phyloP scores from a whole-genome alignment of 1,139 yeast genomes.

The Suhomyces bokatorum region DNA sequence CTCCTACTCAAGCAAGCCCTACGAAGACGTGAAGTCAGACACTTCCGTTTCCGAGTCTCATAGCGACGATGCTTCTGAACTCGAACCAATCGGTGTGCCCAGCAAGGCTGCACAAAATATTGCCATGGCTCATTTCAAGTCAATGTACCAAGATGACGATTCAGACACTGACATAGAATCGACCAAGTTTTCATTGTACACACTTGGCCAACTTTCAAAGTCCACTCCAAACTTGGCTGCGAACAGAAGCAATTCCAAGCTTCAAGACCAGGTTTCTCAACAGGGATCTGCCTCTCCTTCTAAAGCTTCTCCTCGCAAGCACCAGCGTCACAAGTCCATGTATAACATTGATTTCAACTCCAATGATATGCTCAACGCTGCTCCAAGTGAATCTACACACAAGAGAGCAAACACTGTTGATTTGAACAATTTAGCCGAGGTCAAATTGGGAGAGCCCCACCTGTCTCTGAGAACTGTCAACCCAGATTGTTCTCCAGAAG shows the following conservation, averaged over 20 bases:
- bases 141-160: slow-evolving; percentile 28
- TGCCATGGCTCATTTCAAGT: slow-evolving; percentile 29
- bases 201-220: slow-evolving; percentile 20
- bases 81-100: slow-evolving; percentile 41
- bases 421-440: slow-evolving; percentile 8
- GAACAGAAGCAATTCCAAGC: background rate
- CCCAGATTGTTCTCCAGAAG: slow-evolving; percentile 5
- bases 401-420: slow-evolving; percentile 9
- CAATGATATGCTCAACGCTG: background rate
- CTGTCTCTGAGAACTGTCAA: background rate
- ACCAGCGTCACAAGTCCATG: slow-evolving; percentile 43
- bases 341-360: slow-evolving; percentile 35
- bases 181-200: slow-evolving; percentile 17
- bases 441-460: background rate
- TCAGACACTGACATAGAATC: slow-evolving; percentile 34
- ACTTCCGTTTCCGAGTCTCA: slow-evolving; percentile 14
- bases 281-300: background rate
- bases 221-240: slow-evolving; percentile 23
- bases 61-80: slow-evolving; percentile 12
- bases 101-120: slow-evolving; percentile 34
- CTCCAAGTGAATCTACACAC: background rate
- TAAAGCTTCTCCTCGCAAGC: slow-evolving; percentile 32
- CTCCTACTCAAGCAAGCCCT: slow-evolving; percentile 31
- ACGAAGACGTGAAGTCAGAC: slow-evolving; percentile 31
- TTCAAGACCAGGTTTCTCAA: too few relatives aligned